Conservation (phyloP, 352 stramenopile genomes). For the Phytophthora boehmeriae region DNA sequence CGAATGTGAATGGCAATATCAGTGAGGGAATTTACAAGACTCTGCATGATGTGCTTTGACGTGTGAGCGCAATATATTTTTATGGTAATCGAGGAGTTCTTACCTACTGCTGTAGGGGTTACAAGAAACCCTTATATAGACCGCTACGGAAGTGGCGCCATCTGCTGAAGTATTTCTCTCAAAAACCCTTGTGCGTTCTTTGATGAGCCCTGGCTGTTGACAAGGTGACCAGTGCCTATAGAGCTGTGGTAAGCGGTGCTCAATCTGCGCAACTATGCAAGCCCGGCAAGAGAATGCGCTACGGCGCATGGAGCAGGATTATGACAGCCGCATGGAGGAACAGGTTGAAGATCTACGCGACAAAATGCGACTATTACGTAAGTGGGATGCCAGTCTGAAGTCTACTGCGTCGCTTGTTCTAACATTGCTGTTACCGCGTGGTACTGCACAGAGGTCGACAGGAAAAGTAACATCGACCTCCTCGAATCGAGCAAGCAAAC, state of each 20-base stretch:
- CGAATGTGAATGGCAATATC: not conserved
- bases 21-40: conserved; percentile 8
- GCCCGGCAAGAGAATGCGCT: conserved; percentile 72
- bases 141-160: conserved; percentile 18
- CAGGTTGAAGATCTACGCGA: conserved; percentile 83
- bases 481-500: conserved; percentile 89
- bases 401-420: not conserved
- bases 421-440: conserved; percentile 9
- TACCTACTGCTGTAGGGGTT: conserved; percentile 9
- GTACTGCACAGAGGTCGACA: conserved; percentile 74
- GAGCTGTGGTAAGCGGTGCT: conserved; percentile 3
- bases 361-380: conserved; percentile 87
- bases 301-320: conserved; percentile 81
- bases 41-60: conserved; percentile 12
- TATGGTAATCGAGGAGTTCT: conserved; percentile 14
- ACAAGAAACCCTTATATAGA: conserved; percentile 32
- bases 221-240: conserved; percentile 8
- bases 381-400: conserved; percentile 16
- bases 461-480: conserved; percentile 85
- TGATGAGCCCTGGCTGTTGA: conserved; percentile 14
- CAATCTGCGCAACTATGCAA: conserved; percentile 37
- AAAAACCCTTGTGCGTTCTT: conserved; percentile 6
- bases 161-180: conserved; percentile 4
- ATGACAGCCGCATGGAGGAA: conserved; percentile 83
- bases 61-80: conserved; percentile 23